Evolutionary conservation across 768 basidiomycete species (phyloP).

Genomic region (Leucocoprinus leucothites): DNA sequence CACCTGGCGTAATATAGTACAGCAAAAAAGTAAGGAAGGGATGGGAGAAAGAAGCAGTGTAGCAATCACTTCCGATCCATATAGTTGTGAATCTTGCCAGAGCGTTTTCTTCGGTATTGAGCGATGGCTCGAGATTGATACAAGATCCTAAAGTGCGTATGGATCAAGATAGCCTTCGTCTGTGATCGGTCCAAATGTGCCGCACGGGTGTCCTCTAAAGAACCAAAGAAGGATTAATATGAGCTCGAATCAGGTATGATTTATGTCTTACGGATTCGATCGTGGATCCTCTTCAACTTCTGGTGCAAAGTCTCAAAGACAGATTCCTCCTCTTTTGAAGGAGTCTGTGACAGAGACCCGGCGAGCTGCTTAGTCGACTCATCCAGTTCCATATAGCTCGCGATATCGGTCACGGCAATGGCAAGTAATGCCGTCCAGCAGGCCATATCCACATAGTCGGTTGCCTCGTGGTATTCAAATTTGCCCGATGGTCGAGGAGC

Average conservation of each 20-base stretch:
- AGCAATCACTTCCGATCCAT: background rate
- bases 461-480: conserved; percentile 53
- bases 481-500: conserved; percentile 33
- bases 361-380: conserved; percentile 11
- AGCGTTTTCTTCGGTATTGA: conserved; percentile 10
- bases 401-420: conserved; percentile 55
- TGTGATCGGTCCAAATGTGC: conserved; percentile 75
- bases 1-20: background rate
- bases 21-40: background rate
- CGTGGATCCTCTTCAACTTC: conserved; percentile 51
- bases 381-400: conserved; percentile 54
- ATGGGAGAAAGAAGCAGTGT: background rate
- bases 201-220: conserved; percentile 66
- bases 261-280: conserved; percentile 54
- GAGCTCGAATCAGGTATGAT: background rate
- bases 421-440: conserved; percentile 56
- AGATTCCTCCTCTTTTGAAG: conserved; percentile 23
- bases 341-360: conserved; percentile 17
- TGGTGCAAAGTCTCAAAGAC: conserved; percentile 44
- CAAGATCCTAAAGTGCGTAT: conserved; percentile 56
- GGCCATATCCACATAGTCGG: conserved; percentile 60
- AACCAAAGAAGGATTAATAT: background rate
- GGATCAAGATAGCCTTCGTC: conserved; percentile 66
- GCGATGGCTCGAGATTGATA: conserved; percentile 44
- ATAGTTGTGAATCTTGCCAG: conserved; percentile 6